Percentiles rank a stretch among this genome's conserved stretches.
These are phyloP conservation scores for Circinella umbellata DNA, from an alignment of 371 early-diverging fungal genomes.

Conservation along the genomic window DNA sequence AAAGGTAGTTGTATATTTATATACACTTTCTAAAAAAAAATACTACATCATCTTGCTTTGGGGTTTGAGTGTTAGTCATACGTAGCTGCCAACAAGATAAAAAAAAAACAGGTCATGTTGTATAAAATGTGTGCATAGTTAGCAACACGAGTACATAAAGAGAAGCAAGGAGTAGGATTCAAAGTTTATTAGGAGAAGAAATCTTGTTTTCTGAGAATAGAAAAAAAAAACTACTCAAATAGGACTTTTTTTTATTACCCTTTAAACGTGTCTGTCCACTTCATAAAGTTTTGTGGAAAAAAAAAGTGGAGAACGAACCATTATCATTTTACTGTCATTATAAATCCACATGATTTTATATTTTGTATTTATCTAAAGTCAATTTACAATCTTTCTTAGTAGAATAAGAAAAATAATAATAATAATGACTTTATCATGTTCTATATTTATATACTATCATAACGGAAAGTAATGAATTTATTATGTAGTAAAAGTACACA, in stretches of 20 bases:
- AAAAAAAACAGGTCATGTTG: neutral
- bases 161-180: neutral
- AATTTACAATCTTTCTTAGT: too few species aligned
- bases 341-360: too few species aligned
- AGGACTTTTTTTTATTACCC: neutral
- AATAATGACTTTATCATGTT: neutral
- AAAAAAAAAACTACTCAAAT: neutral
- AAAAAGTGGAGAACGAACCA: neutral
- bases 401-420: neutral
- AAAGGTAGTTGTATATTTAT: constrained; percentile 3
- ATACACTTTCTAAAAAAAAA: neutral
- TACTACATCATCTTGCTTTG: too few species aligned
- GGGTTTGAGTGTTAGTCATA: too few species aligned
- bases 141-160: constrained; percentile 3
- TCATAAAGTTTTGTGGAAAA: neutral
- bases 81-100: neutral
- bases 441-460: neutral
- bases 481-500: neutral
- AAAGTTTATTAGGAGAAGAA: neutral
- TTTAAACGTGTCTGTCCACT: constrained; percentile 9
- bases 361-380: too few species aligned
- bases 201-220: neutral
- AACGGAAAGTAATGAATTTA: neutral
- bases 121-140: neutral
- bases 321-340: too few species aligned